Evolutionary conservation across 768 basidiomycete genomes (phyloP).

Genomic region (Pleurotus sapidus): DNA sequence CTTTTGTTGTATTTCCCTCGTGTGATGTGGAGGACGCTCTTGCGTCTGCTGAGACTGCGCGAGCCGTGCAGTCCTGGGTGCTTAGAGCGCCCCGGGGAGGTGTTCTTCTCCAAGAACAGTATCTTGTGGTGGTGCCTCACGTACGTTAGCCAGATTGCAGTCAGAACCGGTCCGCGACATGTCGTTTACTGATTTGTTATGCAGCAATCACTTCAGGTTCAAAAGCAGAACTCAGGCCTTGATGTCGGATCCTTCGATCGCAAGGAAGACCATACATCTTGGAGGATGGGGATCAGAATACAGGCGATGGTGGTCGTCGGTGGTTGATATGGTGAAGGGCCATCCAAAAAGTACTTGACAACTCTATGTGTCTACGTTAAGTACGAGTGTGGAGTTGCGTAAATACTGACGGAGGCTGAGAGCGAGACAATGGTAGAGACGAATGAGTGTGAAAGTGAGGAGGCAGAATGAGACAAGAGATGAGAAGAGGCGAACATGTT

Average conservation of each 20-base stretch:
- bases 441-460: too few species aligned
- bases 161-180: too few species aligned
- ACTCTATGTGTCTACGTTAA: background rate
- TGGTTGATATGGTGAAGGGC: conserved; percentile 24
- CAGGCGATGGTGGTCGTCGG: conserved; percentile 35
- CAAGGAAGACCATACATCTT: conserved; percentile 42
- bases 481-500: too few species aligned
- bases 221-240: conserved; percentile 21
- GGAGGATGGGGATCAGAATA: conserved; percentile 50
- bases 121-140: conserved; percentile 49
- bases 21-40: conserved; percentile 48
- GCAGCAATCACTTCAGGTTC: conserved; percentile 30
- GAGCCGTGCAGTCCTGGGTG: conserved; percentile 50
- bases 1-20: conserved; percentile 60
- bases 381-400: too few species aligned
- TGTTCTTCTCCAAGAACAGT: conserved; percentile 46
- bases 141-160: too few species aligned
- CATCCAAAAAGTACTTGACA: background rate
- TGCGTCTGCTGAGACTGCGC: conserved; percentile 33
- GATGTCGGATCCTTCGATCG: conserved; percentile 22
- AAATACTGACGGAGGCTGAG: too few species aligned
- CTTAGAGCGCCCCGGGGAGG: conserved; percentile 32
- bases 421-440: too few species aligned
- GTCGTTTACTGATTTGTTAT: background rate
- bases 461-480: too few species aligned